A percentile compares a stretch with the other conserved stretches of the same genome.
phyloP scores from a whole-genome alignment of 176 grass and related monocot genomes.

The Juncus inflexus region DNA sequence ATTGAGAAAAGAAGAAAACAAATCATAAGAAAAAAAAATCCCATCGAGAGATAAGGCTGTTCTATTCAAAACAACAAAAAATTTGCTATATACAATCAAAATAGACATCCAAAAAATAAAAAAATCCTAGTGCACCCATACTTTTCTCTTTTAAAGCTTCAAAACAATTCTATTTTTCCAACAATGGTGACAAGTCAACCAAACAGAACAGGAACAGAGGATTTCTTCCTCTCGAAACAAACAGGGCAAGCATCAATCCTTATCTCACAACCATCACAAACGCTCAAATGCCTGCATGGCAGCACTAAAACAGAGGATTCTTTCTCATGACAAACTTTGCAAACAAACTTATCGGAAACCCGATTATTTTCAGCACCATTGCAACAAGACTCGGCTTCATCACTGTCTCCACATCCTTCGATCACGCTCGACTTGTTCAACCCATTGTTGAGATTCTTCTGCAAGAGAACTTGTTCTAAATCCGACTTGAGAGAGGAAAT shows the following conservation, averaged over 20 bases:
- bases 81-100: conserved; percentile 15
- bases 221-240: conserved; percentile 40
- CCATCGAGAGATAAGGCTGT: no score
- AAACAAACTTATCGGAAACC: conserved; percentile 6
- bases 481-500: conserved; percentile 32
- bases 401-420: conserved; percentile 56
- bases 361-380: not conserved
- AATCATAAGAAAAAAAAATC: not conserved
- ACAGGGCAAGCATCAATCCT: conserved; percentile 34
- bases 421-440: not conserved
- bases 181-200: conserved; percentile 9
- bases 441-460: conserved; percentile 13
- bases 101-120: not conserved
- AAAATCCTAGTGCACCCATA: no score
- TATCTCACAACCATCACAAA: conserved; percentile 56
- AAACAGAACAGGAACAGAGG: conserved; percentile 37
- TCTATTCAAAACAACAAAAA: not conserved
- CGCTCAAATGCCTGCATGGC: conserved; percentile 61
- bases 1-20: not conserved
- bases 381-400: conserved; percentile 10
- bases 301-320: conserved; percentile 50
- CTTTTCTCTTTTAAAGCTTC: not conserved
- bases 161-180: not conserved
- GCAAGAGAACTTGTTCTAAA: conserved; percentile 46
- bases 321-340: conserved; percentile 27